Evolutionary conservation across 1,284 basidiomycete species (phyloP), one percentile per base, ranked within the genome.

Genomic region (Puccinia triticina): DNA sequence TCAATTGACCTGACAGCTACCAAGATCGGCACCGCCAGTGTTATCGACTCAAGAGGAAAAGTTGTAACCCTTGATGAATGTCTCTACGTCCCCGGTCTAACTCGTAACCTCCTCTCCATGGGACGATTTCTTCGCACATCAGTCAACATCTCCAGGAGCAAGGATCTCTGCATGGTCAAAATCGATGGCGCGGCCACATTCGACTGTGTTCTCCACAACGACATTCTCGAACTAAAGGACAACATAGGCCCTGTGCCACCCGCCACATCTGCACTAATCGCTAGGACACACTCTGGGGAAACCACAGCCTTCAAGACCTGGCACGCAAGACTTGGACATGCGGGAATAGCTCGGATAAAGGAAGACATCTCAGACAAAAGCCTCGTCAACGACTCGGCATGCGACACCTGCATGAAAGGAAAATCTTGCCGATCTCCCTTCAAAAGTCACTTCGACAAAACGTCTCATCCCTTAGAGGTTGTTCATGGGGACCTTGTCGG

Each of bases 401-500:
- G 40, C 40, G 40, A 43, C 40, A 43, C 40, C 4, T 43, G 40
- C 12, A 43, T 43, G 40, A 43, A 43, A 12, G 40, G 40, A 7
- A 43, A 43, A 43, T 43, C 40, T 12, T 4, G 12, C 40, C 66
- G 66, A 4, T 5, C n/a, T 23, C 66, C 66, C 8, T 69, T 69
- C 66, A 43, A 46, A 16, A 10, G 40, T 10, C 66, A 69, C 14
- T 69, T 69, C 21, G 26, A 48, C n/a, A 2, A 8, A 7, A 69
- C 40, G 2, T n/a, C 18, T n/a, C 23, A 14, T 7, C 1, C 66
- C 5, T 8, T 69, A 1, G 29, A 69, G 21, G 34, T 69, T 1
- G 40, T 69, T 12, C 66, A 69, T 23, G 66, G 66, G 8, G 66
- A 69, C 21, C 3, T 69, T 14, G 66, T 69, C 23, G 66, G 66